A percentile compares a stretch with the other conserved stretches of the same genome.
Conservation (phyloP, 2,329 filamentous ascomycete species). For the Ceratocystiopsis brevicomis region DNA sequence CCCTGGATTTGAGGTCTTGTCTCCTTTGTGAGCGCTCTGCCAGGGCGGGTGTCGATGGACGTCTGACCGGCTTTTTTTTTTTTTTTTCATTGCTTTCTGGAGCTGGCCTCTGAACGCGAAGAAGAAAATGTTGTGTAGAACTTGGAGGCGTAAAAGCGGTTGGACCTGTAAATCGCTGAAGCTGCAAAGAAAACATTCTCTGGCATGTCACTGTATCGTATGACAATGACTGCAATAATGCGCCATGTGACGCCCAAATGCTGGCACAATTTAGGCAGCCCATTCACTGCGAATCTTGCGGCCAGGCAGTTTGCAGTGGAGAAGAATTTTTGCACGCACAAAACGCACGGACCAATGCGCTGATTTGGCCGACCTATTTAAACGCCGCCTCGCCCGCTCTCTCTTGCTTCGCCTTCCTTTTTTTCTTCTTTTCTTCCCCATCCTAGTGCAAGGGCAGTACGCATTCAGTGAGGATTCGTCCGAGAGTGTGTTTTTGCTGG, state of each 20-base stretch:
- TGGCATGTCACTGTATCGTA: too few relatives aligned
- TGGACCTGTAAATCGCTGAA: too few relatives aligned
- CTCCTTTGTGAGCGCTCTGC: constrained; percentile 45
- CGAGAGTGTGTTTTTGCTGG: constrained; percentile 78
- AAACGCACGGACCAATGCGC: too few relatives aligned
- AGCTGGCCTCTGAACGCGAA: constrained; percentile 27
- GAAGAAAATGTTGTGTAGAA: constrained; percentile 24
- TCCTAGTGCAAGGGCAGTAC: constrained; percentile 61
- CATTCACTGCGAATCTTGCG: too few relatives aligned
- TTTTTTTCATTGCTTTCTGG: constrained; percentile 37
- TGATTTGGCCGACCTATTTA: constrained; percentile 7
- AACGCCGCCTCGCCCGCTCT: constrained; percentile 1
- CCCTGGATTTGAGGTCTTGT: constrained; percentile 47
- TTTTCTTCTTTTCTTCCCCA: constrained; percentile 21
- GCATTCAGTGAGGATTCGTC: constrained; percentile 66
- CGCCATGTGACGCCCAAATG: too few relatives aligned
- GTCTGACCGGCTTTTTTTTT: constrained; percentile 60
- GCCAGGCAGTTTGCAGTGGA: too few relatives aligned
- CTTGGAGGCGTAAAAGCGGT: background rate
- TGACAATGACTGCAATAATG: too few relatives aligned
- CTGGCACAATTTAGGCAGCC: constrained; percentile 2
- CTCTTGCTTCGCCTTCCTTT: background rate
- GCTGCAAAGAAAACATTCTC: too few relatives aligned
- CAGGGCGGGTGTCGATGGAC: constrained; percentile 70
- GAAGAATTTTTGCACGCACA: too few relatives aligned